Base-by-base conservation (phyloP, 2,329 filamentous ascomycete genomes). In the Alternaria viburni region DNA sequence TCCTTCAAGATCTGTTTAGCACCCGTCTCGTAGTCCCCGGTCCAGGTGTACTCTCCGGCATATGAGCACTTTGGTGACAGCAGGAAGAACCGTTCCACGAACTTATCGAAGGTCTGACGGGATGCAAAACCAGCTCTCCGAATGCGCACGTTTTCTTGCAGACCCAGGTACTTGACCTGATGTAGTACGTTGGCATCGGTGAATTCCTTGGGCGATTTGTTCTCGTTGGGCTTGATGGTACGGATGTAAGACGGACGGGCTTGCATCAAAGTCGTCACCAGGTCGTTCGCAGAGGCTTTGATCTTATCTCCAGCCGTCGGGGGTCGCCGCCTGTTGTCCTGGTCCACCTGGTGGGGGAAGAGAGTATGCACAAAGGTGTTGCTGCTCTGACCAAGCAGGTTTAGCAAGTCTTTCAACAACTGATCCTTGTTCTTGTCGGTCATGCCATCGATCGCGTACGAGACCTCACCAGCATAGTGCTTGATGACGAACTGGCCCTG, bases 401-500 rank as follows among this genome's bases (percentile, higher is more conserved):
- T 95, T 55, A 98, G 86, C 45, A 99, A 84, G 71, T 97, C 96
- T 84, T 99, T 99, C 62, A 98, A 85, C 47, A 99, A 86, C 81
- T 96, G 93, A 77, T 99, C 96, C 85, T 98, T 99, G 85, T 98
- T 99, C 87, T 99, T 99, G 81, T 99, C 96, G 1, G 96, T 99
- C 85, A 99, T 99, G 63, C 96, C 96, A 60, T 97, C 93, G 4
- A 98, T 91, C 2, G 92, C 92, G 80, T 99, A 99, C 69, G 89
- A 90, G 70, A 99, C 96, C 81, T 99, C 96, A 81, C 96, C 96
- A 61, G 96, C 96, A 78, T 99, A 99, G 82, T 99, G 96, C 85
- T 97, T 98, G 82, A 99, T 92, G 76, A 99, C 96, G 81, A 99
- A 99, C 79, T 93, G 96, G 55, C 95, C 95, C 81, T 98, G 95